Evolutionary conservation across 2,329 filamentous ascomycete genomes (phyloP).

Genomic region (Verticillium nubilum): DNA sequence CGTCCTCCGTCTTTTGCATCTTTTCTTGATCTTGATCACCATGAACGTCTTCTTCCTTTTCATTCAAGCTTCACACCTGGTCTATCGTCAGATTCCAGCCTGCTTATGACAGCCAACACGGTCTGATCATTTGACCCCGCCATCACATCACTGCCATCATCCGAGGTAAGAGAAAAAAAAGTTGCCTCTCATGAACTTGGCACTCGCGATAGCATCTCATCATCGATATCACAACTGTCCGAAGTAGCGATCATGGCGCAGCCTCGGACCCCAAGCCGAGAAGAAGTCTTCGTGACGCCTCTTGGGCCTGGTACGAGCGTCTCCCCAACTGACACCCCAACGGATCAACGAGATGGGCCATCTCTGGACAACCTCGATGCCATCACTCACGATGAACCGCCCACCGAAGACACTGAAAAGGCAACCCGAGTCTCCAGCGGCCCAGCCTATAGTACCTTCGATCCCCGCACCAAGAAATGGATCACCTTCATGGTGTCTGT

Average conservation of each 20-base stretch:
- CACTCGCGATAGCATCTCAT: background rate
- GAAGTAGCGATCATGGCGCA: background rate
- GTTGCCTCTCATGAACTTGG: background rate
- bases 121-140: background rate
- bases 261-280: background rate
- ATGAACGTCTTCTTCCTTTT: background rate
- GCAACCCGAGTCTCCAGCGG: conserved; percentile 20
- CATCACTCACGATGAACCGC: conserved; percentile 4
- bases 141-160: background rate
- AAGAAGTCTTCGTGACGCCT: background rate
- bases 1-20: background rate
- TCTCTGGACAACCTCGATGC: background rate
- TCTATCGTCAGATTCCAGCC: no score
- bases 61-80: background rate
- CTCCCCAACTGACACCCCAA: background rate
- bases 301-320: background rate
- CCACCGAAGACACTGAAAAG: conserved; percentile 11
- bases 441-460: conserved; percentile 29
- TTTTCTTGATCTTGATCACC: background rate
- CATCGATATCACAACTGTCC: background rate
- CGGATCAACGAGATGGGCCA: background rate
- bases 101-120: background rate
- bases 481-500: conserved; percentile 47
- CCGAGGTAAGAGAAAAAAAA: background rate
- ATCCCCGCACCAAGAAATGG: conserved; percentile 38